Percentiles rank a stretch among this genome's conserved stretches.
phyloP scores from a whole-genome alignment of 139 green algal genomes.

The Microglena sp. region DNA sequence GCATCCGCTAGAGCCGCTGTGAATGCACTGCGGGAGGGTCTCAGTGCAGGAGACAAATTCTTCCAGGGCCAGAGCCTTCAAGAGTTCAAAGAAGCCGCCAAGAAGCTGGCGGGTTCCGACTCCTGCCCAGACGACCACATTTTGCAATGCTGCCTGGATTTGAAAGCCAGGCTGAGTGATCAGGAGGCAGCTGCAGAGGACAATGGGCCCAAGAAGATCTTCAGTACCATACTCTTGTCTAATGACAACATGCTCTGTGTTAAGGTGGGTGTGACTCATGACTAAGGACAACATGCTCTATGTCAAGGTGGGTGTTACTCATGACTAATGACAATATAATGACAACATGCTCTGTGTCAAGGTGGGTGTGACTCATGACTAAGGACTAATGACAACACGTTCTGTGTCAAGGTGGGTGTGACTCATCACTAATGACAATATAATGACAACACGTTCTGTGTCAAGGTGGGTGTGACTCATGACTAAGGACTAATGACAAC shows the following conservation, averaged over 20 bases:
- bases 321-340: too few relatives aligned
- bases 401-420: too few relatives aligned
- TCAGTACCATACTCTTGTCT: not conserved
- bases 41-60: not conserved
- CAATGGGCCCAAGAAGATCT: not conserved
- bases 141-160: constrained; percentile 8
- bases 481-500: too few relatives aligned
- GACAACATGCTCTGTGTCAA: too few relatives aligned
- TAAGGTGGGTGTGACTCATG: constrained; percentile 3
- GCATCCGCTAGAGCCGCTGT: not conserved
- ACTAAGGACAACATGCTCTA: too few relatives aligned
- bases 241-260: constrained; percentile 3
- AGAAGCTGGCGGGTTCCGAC: not conserved
- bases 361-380: too few relatives aligned
- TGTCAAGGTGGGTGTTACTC: too few relatives aligned
- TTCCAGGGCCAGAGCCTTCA: constrained; percentile 5
- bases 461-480: too few relatives aligned
- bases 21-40: not conserved
- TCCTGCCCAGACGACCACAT: not conserved
- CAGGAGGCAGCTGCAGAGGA: not conserved
- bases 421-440: too few relatives aligned
- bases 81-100: not conserved
- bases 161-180: not conserved
- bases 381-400: too few relatives aligned
- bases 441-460: too few relatives aligned